Evolutionary conservation across 164 flowering plant genomes (phyloP).

Genomic region (Echeveria elegans): DNA sequence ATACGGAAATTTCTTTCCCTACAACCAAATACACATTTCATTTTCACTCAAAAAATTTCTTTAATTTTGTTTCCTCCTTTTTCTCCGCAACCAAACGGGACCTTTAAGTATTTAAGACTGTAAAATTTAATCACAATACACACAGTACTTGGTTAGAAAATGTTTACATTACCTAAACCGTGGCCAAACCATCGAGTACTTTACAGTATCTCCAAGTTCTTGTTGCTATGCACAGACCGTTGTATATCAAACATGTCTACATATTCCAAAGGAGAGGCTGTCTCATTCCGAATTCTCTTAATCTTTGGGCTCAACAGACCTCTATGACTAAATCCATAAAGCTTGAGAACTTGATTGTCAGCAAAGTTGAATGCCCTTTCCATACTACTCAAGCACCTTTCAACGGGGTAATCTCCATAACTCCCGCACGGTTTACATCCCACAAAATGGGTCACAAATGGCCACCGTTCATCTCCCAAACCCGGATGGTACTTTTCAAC

Average conservation of each 20-base stretch:
- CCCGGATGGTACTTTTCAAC: background rate
- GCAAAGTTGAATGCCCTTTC: slow-evolving; percentile 10
- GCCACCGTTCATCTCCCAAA: slow-evolving; percentile 3
- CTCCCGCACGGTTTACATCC: slow-evolving; percentile 7
- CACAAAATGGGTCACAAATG: slow-evolving; percentile 4
- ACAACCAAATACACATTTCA: too few species aligned
- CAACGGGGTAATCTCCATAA: slow-evolving; percentile 10
- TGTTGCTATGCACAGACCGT: background rate
- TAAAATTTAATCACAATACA: too few species aligned
- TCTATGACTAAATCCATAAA: slow-evolving; percentile 3
- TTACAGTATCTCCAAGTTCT: background rate
- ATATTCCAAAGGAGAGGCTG: slow-evolving; percentile 1
- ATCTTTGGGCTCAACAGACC: slow-evolving; percentile 10
- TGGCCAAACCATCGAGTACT: background rate
- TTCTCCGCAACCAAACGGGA: too few species aligned
- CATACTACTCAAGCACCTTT: slow-evolving; percentile 7
- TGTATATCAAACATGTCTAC: slow-evolving; percentile 9
- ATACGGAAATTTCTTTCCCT: too few species aligned
- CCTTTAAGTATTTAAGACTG: too few species aligned
- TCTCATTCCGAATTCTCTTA: slow-evolving; percentile 6
- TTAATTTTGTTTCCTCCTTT: too few species aligned
- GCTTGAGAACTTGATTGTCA: slow-evolving; percentile 7
- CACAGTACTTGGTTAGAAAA: background rate
- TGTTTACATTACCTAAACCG: background rate
- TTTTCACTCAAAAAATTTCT: too few species aligned